phyloP scores from a whole-genome alignment of 495 filamentous ascomycete genomes.

The Aspergillus biplanus region DNA sequence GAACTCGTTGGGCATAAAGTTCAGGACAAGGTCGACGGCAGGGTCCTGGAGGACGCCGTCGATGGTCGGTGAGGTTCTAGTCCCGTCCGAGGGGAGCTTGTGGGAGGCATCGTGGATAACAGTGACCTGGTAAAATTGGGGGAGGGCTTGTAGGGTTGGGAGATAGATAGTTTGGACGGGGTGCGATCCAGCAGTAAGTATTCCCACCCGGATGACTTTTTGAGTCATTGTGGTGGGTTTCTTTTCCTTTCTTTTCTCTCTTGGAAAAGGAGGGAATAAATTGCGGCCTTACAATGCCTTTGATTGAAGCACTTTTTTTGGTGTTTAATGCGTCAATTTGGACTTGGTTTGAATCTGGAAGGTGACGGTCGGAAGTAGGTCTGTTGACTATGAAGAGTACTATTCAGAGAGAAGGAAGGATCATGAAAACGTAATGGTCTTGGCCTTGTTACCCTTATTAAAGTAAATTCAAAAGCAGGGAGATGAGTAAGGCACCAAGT shows the following conservation, averaged over 20 bases:
- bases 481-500: too few species aligned
- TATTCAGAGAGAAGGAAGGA: too few species aligned
- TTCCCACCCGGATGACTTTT: slow-evolving; percentile 42
- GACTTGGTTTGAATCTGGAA: not conserved
- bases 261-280: too few species aligned
- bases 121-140: slow-evolving; percentile 39
- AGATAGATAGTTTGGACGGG: slow-evolving; percentile 55
- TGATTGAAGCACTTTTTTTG: not conserved
- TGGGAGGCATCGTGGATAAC: slow-evolving; percentile 48
- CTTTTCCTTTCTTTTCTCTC: not conserved
- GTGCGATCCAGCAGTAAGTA: slow-evolving; percentile 49
- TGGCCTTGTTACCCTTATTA: too few species aligned
- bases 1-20: slow-evolving; percentile 53
- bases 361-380: not conserved
- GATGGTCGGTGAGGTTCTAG: slow-evolving; percentile 14
- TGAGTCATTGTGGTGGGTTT: slow-evolving; percentile 23
- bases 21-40: slow-evolving; percentile 54
- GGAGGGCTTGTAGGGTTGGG: slow-evolving; percentile 47
- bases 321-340: not conserved
- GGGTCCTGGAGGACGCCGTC: slow-evolving; percentile 22
- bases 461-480: too few species aligned
- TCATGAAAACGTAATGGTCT: too few species aligned
- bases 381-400: too few species aligned
- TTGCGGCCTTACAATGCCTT: too few species aligned
- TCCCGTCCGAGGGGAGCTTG: not conserved